Evolutionary conservation across 2,329 filamentous ascomycete species (phyloP).

Genomic region (Penicillium sp.): DNA sequence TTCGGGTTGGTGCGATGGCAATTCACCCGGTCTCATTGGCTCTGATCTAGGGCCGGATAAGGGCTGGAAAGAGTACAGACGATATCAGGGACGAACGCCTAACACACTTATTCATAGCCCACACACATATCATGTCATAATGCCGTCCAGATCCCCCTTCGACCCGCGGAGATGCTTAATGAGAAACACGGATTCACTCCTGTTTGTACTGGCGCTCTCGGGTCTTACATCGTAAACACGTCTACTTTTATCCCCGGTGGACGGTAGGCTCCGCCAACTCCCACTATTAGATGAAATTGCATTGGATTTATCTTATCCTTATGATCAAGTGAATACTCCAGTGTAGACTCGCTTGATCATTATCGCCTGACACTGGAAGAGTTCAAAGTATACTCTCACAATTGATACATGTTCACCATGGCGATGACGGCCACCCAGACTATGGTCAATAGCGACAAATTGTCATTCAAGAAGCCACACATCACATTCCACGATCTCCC

Average conservation of each 20-base stretch:
- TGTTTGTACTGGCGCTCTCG: not conserved
- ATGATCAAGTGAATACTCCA: not conserved
- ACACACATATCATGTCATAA: not conserved
- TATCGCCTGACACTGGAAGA: too few relatives aligned
- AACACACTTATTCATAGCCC: not conserved
- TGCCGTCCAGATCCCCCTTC: not conserved
- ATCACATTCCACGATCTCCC: conserved; percentile 30
- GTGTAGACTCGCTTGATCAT: too few relatives aligned
- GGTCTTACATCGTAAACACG: not conserved
- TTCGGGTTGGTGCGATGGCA: not conserved
- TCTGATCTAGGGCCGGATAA: not conserved
- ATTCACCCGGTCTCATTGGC: not conserved
- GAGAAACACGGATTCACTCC: not conserved
- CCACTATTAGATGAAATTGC: not conserved
- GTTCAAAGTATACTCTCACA: not conserved
- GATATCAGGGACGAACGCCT: not conserved
- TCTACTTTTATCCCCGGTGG: not conserved
- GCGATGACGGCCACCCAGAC: conserved; percentile 27
- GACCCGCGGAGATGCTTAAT: conserved; percentile 9
- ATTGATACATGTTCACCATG: conserved; percentile 20
- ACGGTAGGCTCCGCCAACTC: not conserved
- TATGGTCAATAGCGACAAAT: conserved; percentile 10
- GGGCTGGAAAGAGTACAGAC: not conserved
- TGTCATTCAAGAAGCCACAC: conserved; percentile 22
- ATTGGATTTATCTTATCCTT: not conserved